phyloP scores from a whole-genome alignment of 768 basidiomycete genomes.

The Tricholoma sp. region DNA sequence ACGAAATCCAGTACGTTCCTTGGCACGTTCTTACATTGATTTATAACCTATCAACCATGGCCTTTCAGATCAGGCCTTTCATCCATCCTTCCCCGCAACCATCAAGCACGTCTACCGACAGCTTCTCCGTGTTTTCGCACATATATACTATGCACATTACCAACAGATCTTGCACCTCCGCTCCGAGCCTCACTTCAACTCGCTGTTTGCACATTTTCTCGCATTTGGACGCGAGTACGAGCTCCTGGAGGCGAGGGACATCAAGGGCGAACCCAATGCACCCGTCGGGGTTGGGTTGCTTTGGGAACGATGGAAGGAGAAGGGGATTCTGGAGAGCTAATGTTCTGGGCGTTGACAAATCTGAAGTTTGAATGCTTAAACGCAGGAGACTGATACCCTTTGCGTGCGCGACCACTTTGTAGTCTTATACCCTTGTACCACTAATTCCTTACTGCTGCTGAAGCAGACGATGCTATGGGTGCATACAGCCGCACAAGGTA shows the following conservation, averaged over 20 bases:
- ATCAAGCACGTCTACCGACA: conserved; percentile 94
- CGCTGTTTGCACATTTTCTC: conserved; percentile 95
- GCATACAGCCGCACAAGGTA: too few relatives aligned
- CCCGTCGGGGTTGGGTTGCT: conserved; percentile 71
- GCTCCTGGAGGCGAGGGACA: conserved; percentile 82
- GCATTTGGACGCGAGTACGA: conserved; percentile 96
- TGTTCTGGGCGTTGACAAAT: neutral
- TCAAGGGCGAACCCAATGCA: conserved; percentile 60
- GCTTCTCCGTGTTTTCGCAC: conserved; percentile 93
- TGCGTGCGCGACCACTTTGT: neutral
- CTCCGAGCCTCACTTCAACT: conserved; percentile 93
- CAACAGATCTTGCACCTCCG: conserved; percentile 86
- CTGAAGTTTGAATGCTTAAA: neutral
- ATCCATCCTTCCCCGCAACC: conserved; percentile 82
- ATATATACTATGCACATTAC: conserved; percentile 96
- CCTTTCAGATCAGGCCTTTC: conserved; percentile 73
- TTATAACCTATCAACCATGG: conserved; percentile 1
- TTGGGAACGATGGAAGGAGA: conserved; percentile 88
- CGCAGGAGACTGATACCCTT: neutral
- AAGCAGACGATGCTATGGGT: too few relatives aligned
- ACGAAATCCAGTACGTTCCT: conserved; percentile 78
- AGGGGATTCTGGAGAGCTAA: conserved; percentile 59
- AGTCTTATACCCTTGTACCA: neutral
- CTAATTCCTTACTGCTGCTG: too few relatives aligned
- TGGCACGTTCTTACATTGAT: neutral